Conservation (phyloP, 305 asterid genomes). For the Fraxinus sp. region DNA sequence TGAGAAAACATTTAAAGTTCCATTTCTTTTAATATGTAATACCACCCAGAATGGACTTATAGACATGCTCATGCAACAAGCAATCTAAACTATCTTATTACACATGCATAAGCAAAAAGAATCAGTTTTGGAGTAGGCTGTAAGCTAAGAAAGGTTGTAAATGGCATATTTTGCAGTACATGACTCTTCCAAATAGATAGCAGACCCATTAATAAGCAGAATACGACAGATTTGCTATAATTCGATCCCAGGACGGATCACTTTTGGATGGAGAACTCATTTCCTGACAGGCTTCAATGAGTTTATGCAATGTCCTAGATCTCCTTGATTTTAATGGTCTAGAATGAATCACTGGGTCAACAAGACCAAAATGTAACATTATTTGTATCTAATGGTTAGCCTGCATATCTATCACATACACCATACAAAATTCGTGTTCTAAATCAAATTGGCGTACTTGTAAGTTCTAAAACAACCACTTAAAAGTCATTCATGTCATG, state of each 20-base stretch:
- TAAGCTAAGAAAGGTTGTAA: not conserved
- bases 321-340: not conserved
- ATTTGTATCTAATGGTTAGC: not conserved
- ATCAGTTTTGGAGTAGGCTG: not conserved
- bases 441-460: not conserved
- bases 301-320: not conserved
- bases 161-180: not conserved
- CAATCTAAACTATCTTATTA: not conserved
- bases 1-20: not conserved
- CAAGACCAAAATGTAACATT: not conserved
- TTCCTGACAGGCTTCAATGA: not conserved
- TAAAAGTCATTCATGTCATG: not conserved
- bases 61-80: not conserved
- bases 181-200: not conserved
- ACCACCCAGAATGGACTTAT: not conserved
- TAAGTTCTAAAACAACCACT: not conserved
- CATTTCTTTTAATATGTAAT: not conserved
- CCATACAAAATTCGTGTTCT: not conserved
- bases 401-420: not conserved
- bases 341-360: not conserved
- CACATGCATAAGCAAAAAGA: not conserved
- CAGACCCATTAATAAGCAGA: not conserved
- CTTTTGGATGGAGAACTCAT: not conserved
- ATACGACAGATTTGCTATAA: not conserved
- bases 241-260: not conserved